Conservation (phyloP, 306 rosid genomes). For the Calophaca sinica region DNA sequence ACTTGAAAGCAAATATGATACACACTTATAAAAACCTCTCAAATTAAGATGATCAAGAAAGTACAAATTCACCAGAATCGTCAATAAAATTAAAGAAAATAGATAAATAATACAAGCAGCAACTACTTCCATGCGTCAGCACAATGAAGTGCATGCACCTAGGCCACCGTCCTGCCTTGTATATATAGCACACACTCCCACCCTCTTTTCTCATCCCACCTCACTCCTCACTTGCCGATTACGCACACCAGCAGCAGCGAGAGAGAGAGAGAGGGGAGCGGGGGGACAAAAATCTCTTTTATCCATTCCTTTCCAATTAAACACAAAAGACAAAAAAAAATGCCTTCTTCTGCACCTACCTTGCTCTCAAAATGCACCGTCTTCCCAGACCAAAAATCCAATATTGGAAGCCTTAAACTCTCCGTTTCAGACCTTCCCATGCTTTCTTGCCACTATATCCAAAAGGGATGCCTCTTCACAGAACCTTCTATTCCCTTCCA, state of each 20-base stretch:
- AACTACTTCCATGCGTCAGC: neutral
- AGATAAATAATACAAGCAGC: neutral
- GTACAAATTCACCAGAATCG: too few species aligned
- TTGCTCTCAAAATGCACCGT: constrained; percentile 66
- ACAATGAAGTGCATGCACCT: constrained; percentile 38
- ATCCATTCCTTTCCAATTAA: constrained; percentile 29
- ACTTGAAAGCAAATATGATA: too few species aligned
- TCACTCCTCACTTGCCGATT: constrained; percentile 42
- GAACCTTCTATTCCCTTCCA: constrained; percentile 52
- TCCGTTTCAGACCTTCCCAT: constrained; percentile 93
- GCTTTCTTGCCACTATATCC: constrained; percentile 95
- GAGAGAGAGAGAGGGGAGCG: neutral
- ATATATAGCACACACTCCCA: constrained; percentile 11
- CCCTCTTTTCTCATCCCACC: constrained; percentile 10
- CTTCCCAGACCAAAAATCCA: constrained; percentile 65
- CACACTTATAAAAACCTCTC: too few species aligned
- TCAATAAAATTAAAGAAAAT: neutral
- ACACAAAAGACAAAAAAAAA: constrained; percentile 20
- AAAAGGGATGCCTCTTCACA: constrained; percentile 87
- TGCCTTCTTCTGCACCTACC: constrained; percentile 52
- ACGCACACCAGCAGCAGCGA: neutral
- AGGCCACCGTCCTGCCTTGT: neutral
- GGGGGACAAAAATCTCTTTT: constrained; percentile 21
- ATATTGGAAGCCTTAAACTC: constrained; percentile 67
- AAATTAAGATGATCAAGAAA: too few species aligned